Evolutionary conservation across 495 filamentous ascomycete genomes (phyloP), one percentile per base, ranked within the genome.

Genomic region (Aspergillus hancockii): DNA sequence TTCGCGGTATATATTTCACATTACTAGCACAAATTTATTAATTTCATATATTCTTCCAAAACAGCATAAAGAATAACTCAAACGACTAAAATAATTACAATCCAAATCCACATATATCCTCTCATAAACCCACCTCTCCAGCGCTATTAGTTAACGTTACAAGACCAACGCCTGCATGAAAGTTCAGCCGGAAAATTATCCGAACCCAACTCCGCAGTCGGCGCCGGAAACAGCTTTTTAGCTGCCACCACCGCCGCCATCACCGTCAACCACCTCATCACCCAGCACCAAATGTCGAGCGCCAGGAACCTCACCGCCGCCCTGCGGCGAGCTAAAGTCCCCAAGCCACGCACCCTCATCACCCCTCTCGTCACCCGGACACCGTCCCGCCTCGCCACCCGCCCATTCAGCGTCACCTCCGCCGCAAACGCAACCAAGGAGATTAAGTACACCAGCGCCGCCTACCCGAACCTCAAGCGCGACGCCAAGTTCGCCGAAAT

Each of bases 381-480:
- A 46, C 64, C 71, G 19, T 55, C 54, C 14, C 59, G 65, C 45
- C 58, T 67, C 28, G 58, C 61, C 43, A 55, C 62, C 38, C 75
- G 75, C 58, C 61, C 60, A 59, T 80, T 80, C 68, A 75, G 61
- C 54, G 59, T 67, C 58, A 63, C 70, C 64, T 57, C 73, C 55
- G 59, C 63, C 23, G 56, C 62, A 40, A 67, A 67, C 46, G 69
- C 67, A 38, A 69, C 67, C 49, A 87, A 82, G 57, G 70, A 83
- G 53, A 82, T 88, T 66, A 85, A 86, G 70, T 89, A 86, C 75
- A 97, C 93, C 38, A 88, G 88, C 58, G 88, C 94, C 52, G 85
- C 85, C 62, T 90, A 98, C 71, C 94, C 94, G 19, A 83, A 90
- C 57, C 73, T 98, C 63, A 83, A 92, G 73, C 83, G 94, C 57